These are phyloP conservation scores for Fistulifera pelliculosa DNA, from an alignment of 108 stramenopile species.

Conservation along the genomic window DNA sequence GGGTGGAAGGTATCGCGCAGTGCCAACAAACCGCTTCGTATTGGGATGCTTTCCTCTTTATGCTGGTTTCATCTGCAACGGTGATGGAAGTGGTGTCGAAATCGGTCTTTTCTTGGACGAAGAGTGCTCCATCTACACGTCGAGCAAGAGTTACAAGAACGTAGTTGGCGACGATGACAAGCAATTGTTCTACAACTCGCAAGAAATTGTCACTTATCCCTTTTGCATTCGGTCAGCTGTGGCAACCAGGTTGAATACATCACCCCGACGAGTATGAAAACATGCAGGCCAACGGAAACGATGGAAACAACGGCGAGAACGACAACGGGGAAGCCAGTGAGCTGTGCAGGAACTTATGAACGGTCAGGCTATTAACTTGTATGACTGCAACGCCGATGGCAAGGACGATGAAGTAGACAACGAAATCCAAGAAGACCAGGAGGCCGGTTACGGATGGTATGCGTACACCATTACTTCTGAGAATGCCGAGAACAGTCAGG, in stretches of 20 bases:
- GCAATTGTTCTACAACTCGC: neutral
- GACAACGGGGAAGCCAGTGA: neutral
- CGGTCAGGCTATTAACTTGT: neutral
- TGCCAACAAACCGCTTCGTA: conserved; percentile 2
- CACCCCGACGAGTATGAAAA: neutral
- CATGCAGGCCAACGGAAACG: neutral
- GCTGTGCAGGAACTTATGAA: neutral
- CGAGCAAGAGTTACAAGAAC: neutral
- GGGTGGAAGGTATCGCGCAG: conserved; percentile 1
- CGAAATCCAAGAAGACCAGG: neutral
- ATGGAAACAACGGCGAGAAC: conserved; percentile 1
- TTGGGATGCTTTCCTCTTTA: conserved; percentile 9
- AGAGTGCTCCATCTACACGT: conserved; percentile 40
- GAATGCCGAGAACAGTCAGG: neutral
- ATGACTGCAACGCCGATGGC: conserved; percentile 1
- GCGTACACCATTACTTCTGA: neutral
- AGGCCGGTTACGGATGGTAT: neutral
- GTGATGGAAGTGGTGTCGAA: conserved; percentile 54
- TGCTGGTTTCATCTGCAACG: conserved; percentile 58
- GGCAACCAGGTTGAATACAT: conserved; percentile 1
- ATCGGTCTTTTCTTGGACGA: conserved; percentile 60
- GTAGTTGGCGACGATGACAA: neutral
- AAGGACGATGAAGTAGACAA: neutral
- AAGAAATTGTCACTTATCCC: conserved; percentile 1
- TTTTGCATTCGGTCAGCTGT: neutral